A percentile compares a stretch with the other conserved stretches of the same genome.
phyloP scores from a whole-genome alignment of 2,329 filamentous ascomycete genomes.

The Podosphaera aphanis region DNA sequence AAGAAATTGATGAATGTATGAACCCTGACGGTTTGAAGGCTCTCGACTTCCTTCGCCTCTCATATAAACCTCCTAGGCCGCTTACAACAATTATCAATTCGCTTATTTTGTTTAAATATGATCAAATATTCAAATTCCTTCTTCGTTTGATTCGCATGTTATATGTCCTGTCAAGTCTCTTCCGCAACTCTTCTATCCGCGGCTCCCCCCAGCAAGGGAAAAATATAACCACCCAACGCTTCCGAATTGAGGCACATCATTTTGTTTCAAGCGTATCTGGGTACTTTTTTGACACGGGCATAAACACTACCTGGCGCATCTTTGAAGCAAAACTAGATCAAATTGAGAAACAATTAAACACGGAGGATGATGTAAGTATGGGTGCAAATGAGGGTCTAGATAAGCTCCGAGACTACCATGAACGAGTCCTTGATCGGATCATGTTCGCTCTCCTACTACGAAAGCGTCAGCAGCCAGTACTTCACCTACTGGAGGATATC shows the following conservation, averaged over 20 bases:
- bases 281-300: constrained; percentile 61
- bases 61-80: constrained; percentile 55
- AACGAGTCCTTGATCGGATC: constrained; percentile 50
- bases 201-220: constrained; percentile 9
- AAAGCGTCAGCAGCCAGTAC: constrained; percentile 49
- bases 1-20: constrained; percentile 64
- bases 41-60: constrained; percentile 74
- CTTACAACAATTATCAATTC: constrained; percentile 53
- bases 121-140: constrained; percentile 59
- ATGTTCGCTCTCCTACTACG: constrained; percentile 50
- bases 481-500: constrained; percentile 53
- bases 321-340: constrained; percentile 43
- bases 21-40: constrained; percentile 65
- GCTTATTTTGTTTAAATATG: constrained; percentile 52
- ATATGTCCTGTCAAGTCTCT: constrained; percentile 45
- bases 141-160: constrained; percentile 58
- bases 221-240: constrained; percentile 20
- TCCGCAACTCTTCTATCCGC: constrained; percentile 28
- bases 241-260: constrained; percentile 56
- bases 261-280: constrained; percentile 50
- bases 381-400: constrained; percentile 36
- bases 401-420: constrained; percentile 44
- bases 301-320: constrained; percentile 46
- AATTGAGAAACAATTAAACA: constrained; percentile 33
- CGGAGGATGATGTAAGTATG: constrained; percentile 18